Base-by-base conservation (phyloP, 805 yeast genomes). In the Maudiozyma barnettii region DNA sequence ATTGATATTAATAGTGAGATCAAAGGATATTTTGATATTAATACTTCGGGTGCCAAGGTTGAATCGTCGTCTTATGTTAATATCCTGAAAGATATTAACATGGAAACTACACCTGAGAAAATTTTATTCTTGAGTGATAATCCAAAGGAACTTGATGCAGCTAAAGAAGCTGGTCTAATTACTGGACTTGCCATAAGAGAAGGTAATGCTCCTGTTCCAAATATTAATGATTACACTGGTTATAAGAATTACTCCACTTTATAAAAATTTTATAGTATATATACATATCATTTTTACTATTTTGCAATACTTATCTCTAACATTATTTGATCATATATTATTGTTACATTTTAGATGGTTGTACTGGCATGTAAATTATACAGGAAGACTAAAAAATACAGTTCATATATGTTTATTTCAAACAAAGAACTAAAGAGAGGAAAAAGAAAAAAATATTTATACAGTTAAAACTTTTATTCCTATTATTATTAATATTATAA, bases 121-220 rank as follows among this genome's bases (percentile, higher is more conserved):
- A 76, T 81, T 2, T 62, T 81, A 22, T 90, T 91, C 57, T 69
- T 86, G 50, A 85, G 95, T 61, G 98, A 91, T 60, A 88, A 85
- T 58, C 80, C 81, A 5, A 56, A 66, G 16, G 98, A 90, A 60
- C 81, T 89, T 29, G 71, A 72, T 41, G 95, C 96, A 2, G 95
- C 96, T 0, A 51, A 69, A 3, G 66, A 60, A 6, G 82, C 85
- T 2, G 90, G 90, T 2, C 63, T 88, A 67, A 55, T 67, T 1
- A 72, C 84, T 20, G 60, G 59, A 22, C 67, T 85, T 22, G 90
- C 83, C 4, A 70, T 74, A 9, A 76, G 95, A 55, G 87, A 87
- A 0, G 96, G 96, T 0, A 90, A 90, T 65, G 73, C 72, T 0
- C 72, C 75, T 18, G 61, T 81, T 18, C 20, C 31, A 18, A 47